Evolutionary conservation across 2,329 filamentous ascomycete species (phyloP), one percentile per base, ranked within the genome.

Genomic region (Pseudogymnoascus sp.): DNA sequence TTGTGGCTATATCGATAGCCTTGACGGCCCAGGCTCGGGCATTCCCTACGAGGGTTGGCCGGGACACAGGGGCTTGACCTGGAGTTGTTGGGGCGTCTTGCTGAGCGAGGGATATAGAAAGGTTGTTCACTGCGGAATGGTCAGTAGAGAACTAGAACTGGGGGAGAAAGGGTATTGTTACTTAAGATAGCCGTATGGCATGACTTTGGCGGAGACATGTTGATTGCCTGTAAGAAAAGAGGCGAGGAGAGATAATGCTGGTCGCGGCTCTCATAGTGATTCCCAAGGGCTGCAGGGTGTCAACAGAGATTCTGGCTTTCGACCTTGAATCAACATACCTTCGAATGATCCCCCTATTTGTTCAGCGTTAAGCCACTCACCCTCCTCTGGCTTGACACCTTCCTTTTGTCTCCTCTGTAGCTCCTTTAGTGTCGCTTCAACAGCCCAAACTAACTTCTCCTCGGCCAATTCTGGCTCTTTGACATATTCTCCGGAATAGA

Each of bases 151-250:
- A 43, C 13, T n/a, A 19, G 3, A 34, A n/a, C 28, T 11, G 1
- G 3, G 11, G 51, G 28, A 31, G 34, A 37, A 14, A 8, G 3
- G 19, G 43, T 51, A 19, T 8, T 80, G 82, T 73, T 80, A 89
- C 82, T 96, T 73, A 97, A 80, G 13, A 93, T 82, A 28, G 91
- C 89, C 61, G 89, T 86, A 74, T 96, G 92, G 74, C 93, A 97
- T 31, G 80, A 83, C 23, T 79, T 80, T 1, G 77, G 77, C 2
- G 85, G 81, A 73, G 85, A 88, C 54, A 95, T 77, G 16, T 87
- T 83, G 36, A 96, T 80, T 5, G 93, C 91, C 72, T 96, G 92
- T 70, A 97, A 85, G 74, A 93, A 96, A 31, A 97, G 81, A 3
- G 93, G 92, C 21, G 93, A 84, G 5, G 93, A 89, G 1, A 97